These are phyloP conservation scores for Alisma plantagoaquatica DNA, from an alignment of 106 monocot species.

Conservation along the genomic window DNA sequence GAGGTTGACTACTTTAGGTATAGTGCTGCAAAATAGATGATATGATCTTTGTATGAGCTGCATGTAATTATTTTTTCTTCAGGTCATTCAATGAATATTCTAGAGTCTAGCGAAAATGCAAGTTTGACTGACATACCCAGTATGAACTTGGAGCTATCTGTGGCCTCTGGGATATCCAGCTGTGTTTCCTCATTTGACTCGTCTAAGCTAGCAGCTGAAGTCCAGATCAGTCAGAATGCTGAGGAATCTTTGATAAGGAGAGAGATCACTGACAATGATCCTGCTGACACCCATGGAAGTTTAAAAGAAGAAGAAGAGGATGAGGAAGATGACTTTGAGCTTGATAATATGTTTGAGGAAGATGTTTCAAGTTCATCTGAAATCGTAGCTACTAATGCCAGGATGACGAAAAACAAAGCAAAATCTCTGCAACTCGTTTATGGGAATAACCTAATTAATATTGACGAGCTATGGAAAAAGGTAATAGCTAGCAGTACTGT, in stretches of 20 bases:
- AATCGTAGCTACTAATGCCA: slow-evolving; percentile 22
- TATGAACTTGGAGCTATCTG: background rate
- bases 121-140: background rate
- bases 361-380: slow-evolving; percentile 31
- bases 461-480: slow-evolving; percentile 82
- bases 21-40: no score
- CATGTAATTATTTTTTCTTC: slow-evolving; percentile 8
- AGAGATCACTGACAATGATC: background rate
- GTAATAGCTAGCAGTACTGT: no score
- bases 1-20: slow-evolving; percentile 58
- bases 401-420: slow-evolving; percentile 38
- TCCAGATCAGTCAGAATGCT: background rate
- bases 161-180: no score
- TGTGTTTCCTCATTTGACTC: no score
- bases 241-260: slow-evolving; percentile 9
- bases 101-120: slow-evolving; percentile 16
- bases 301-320: slow-evolving; percentile 15
- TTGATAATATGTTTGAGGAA: slow-evolving; percentile 78
- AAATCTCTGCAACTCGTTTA: slow-evolving; percentile 31
- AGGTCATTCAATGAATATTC: slow-evolving; percentile 58
- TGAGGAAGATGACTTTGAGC: slow-evolving; percentile 57
- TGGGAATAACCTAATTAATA: slow-evolving; percentile 26
- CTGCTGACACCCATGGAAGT: background rate
- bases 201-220: background rate
- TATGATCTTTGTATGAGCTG: no score